These are phyloP conservation scores for Solanum paucissectum DNA, from an alignment of 257 asterid species.

Conservation along the genomic window DNA sequence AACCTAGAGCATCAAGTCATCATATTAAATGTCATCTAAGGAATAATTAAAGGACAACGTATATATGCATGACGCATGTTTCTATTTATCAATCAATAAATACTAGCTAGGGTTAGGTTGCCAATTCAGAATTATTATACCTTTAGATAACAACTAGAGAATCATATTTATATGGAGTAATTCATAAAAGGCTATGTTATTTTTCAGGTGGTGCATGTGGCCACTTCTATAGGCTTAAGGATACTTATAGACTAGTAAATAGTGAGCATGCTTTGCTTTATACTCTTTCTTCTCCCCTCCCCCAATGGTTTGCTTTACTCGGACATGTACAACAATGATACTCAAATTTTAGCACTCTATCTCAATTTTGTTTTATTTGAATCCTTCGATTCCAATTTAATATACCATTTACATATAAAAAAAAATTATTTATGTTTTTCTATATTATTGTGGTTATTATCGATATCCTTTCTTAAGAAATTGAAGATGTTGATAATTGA, in stretches of 20 bases:
- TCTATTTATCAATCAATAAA: not conserved
- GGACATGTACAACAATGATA: too few species aligned
- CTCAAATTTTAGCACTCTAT: too few species aligned
- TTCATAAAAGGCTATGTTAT: not conserved
- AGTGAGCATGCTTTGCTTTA: not conserved
- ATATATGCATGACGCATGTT: not conserved
- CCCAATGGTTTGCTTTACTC: not conserved
- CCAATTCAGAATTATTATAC: not conserved
- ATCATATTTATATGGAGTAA: not conserved
- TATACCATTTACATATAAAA: too few species aligned
- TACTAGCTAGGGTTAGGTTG: not conserved
- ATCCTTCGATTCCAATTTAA: too few species aligned
- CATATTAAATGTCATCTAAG: not conserved
- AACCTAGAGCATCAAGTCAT: not conserved
- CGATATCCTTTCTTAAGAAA: too few species aligned
- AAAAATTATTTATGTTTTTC: too few species aligned
- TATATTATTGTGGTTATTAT: too few species aligned
- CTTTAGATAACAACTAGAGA: not conserved
- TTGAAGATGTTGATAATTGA: too few species aligned
- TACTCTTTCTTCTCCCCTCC: not conserved
- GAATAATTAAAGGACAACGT: not conserved
- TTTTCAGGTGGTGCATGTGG: not conserved
- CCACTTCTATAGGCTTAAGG: not conserved
- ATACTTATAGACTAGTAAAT: not conserved
- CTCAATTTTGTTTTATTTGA: too few species aligned